phyloP scores from a whole-genome alignment of 2,329 filamentous ascomycete species.

The Apiospora rasikravindrae region DNA sequence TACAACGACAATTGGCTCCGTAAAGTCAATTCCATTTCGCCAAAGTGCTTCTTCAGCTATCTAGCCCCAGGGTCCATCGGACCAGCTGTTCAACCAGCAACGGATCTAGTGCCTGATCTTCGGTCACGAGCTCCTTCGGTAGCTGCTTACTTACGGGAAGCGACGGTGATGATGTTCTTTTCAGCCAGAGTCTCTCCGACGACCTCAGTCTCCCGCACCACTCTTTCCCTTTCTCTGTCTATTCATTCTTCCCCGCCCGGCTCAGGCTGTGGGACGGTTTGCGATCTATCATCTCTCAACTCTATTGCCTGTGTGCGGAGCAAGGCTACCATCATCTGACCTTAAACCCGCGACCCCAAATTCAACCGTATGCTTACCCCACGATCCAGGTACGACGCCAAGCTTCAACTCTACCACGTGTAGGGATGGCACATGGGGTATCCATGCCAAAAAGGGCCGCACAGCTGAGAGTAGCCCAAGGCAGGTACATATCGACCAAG shows the following conservation, averaged over 20 bases:
- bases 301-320: background rate
- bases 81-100: background rate
- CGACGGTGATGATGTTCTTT: background rate
- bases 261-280: background rate
- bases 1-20: slow-evolving; percentile 2
- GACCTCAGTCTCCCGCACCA: background rate
- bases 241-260: background rate
- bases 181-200: background rate
- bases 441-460: background rate
- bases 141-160: slow-evolving; percentile 6
- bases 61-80: background rate
- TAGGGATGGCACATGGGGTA: slow-evolving; percentile 10
- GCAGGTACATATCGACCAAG: background rate
- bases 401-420: slow-evolving; percentile 10
- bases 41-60: background rate
- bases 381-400: slow-evolving; percentile 18
- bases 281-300: slow-evolving; percentile 8
- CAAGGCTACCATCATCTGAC: slow-evolving; percentile 9
- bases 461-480: background rate
- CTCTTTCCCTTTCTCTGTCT: background rate
- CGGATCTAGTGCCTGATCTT: background rate
- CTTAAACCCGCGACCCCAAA: slow-evolving; percentile 8
- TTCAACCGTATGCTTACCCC: background rate
- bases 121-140: background rate
- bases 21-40: background rate